Base-by-base conservation (phyloP, 2,329 filamentous ascomycete genomes). In the Acarospora socialis region DNA sequence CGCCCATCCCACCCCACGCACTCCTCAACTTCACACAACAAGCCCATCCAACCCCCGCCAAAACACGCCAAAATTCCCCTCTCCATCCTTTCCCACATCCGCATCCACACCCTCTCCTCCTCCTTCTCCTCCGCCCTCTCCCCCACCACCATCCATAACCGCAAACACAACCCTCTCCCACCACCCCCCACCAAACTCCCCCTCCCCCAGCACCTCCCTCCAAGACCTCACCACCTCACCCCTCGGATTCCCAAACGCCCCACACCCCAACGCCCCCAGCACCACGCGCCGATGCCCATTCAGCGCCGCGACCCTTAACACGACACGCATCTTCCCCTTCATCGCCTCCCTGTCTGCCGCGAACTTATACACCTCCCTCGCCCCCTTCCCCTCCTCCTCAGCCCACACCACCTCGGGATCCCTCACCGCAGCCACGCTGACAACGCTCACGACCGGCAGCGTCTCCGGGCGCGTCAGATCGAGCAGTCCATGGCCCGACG, bases 201-300 rank as follows among this genome's bases (percentile, higher is more conserved):
- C 21, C 46, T 81, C 73, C 18, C 46, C 35, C 33, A 81, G 53
- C 20, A 79, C 72, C 44, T 73, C 65, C 17, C 57, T 48, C 63
- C 75, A 82, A 42, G 73, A 74, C 20, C 54, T 37, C 2, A 70
- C 74, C n/a, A 81, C 68, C 38, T 73, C 70, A 19, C 56, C 52
- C 0, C 61, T 60, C 6, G 77, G 77, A 47, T 81, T 78, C 0
- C 43, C 44, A 48, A 78, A 80, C 1, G 67, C 73, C 3, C 77
- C 77, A 43, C 77, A 82, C 0, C 77, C 77, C 30, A 82, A 47
- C 0, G 77, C 76, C 0, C 77, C 77, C 2, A 83, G 58, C 4
- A 82, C 69, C 6, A 82, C 52, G 41, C 65, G 58, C 14, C 63
- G 57, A 44, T 79, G 73, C 2, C 60, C 60, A 17, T 67, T 58